Evolutionary conservation across 495 filamentous ascomycete genomes (phyloP), one percentile per base, ranked within the genome.

Genomic region (Penicillium taxi): DNA sequence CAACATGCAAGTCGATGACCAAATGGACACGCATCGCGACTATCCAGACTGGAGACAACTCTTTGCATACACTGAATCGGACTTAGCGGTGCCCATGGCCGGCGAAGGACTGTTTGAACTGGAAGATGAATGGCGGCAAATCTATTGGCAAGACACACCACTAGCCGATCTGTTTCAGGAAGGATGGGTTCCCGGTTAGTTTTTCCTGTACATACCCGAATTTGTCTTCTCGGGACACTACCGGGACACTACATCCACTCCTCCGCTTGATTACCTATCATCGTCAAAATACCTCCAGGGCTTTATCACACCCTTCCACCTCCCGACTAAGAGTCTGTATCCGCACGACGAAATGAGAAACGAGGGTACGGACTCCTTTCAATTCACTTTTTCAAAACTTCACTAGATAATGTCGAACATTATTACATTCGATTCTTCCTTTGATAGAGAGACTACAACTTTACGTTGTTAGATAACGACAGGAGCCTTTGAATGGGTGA

Each of bases 81-180:
- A 68, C 21, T 52, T 66, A 16, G 58, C 66, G 4, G 50, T 59
- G 5, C 63, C 64, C 5, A 60, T 64, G 43, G 42, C 58, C 9
- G 50, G 65, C 22, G 66, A 68, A 20, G 63, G 59, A 8, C 41
- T 68, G 0, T 53, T 61, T 11, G 64, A 68, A 30, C 39, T 70
- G 25, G 66, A 70, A 45, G 61, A 70, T 19, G 66, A 70, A 43
- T 70, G 66, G 66, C 58, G 66, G 12, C 64, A 68, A 40, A 61
- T 70, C 2, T 70, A 70, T 39, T 66, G 61, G 66, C 64, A 68
- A 39, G 66, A 70, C 19, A 58, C 58, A 1, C 63, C 63, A 0
- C 61, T 70, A 59, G 53, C 64, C 9, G 66, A 68, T 42, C 46
- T 70, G 18, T 47, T 70, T 23, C 61, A 60, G 19, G 66, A 70